Base-by-base conservation (phyloP, 495 filamentous ascomycete species). In the Penicillium chermesinum region DNA sequence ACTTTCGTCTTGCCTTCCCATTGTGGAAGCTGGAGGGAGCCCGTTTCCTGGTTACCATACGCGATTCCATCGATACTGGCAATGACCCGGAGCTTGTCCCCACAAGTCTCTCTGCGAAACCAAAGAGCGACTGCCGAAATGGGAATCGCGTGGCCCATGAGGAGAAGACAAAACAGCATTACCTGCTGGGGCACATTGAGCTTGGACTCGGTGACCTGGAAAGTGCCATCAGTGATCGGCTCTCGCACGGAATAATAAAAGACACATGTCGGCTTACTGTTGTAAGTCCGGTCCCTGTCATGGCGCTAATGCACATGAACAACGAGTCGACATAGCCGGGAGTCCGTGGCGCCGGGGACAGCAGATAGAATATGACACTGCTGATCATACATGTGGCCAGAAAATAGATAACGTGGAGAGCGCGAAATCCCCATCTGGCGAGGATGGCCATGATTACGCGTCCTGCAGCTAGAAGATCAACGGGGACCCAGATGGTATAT, bases 321-420 rank as follows among this genome's bases (percentile, higher is more conserved):
- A 94, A 69, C 18, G 81, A 77, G 62, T 94, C 86, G 13, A 77
- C 77, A 70, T 88, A 94, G 48, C 72, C 74, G 52, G 94, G 76
- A 52, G 75, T 83, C 22, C 68, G 62, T 25, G 68, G 58, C 15
- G 80, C 79, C 16, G 69, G 76, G 2, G 85, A 82, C 10, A 79
- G 76, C 30, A 75, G 80, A 80, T 82, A 91, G 65, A 93, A 87
- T 50, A 93, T 76, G 39, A 85, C 50, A 41, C 85, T 87, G 25
- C 75, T 71, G 44, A 86, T 50, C 37, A 88, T 57, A 34, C 75
- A 79, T 25, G 77, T 74, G 7, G 70, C 33, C 47, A 89, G 74
- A 65, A 93, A 93, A 67, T 94, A 94, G 49, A 73, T 65, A 75
- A 89, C 84, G 62, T 86, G 81, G 22, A 88, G 54, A 2, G 80